phyloP scores from a whole-genome alignment of 768 basidiomycete species.

The Gloeopeniophorella convolvens region DNA sequence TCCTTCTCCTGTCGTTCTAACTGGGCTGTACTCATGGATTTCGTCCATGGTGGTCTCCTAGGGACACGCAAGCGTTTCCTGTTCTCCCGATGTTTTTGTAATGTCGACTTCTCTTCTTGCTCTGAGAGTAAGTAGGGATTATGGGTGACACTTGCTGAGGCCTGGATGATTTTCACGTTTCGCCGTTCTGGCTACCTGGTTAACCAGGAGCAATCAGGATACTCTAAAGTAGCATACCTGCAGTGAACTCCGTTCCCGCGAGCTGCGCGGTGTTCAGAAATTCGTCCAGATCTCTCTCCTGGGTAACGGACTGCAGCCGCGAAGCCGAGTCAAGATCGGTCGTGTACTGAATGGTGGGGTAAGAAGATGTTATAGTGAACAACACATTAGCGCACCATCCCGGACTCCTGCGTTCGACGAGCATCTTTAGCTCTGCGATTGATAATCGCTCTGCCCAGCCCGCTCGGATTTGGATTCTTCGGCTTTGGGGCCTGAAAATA shows the following conservation, averaged over 20 bases:
- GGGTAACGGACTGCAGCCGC: conserved; percentile 86
- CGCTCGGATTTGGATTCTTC: conserved; percentile 63
- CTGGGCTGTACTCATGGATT: conserved; percentile 65
- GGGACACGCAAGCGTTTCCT: conserved; percentile 78
- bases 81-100: conserved; percentile 70
- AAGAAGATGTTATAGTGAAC: neutral
- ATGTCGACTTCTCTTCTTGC: conserved; percentile 70
- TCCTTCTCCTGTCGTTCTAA: conserved; percentile 87
- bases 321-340: conserved; percentile 64
- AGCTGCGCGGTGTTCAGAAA: conserved; percentile 93
- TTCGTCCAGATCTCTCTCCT: conserved; percentile 92
- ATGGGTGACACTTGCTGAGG: conserved; percentile 42
- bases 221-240: conserved; percentile 45
- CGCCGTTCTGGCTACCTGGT: conserved; percentile 48
- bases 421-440: conserved; percentile 84
- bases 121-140: conserved; percentile 85
- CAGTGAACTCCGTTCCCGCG: conserved; percentile 93
- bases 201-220: conserved; percentile 8
- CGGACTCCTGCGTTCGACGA: conserved; percentile 49
- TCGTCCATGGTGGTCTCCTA: conserved; percentile 84
- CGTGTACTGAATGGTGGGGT: conserved; percentile 46
- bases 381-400: conserved; percentile 45
- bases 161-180: conserved; percentile 75
- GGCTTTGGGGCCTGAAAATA: conserved; percentile 46
- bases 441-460: conserved; percentile 92